Evolutionary conservation across 2,329 filamentous ascomycete species (phyloP).

Genomic region (Alternaria gansuensis): DNA sequence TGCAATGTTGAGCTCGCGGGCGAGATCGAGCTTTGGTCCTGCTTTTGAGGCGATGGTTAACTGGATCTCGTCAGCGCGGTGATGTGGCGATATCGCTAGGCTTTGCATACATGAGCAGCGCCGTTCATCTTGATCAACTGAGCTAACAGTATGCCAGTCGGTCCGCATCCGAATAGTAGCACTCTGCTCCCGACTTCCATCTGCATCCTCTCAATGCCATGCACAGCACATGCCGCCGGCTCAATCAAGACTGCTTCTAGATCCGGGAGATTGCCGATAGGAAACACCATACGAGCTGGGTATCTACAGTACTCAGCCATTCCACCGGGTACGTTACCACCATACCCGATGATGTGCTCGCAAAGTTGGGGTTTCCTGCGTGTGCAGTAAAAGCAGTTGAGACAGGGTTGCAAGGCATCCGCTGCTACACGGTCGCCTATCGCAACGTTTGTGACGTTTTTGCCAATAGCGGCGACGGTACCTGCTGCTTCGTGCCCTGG

Average conservation of each 20-base stretch:
- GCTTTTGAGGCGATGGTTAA: constrained; percentile 73
- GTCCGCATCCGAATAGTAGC: constrained; percentile 72
- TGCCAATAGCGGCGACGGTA: constrained; percentile 67
- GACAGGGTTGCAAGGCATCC: constrained; percentile 73
- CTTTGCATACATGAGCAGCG: constrained; percentile 64
- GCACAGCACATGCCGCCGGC: constrained; percentile 75
- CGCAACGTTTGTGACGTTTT: constrained; percentile 67
- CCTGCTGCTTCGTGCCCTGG: constrained; percentile 74
- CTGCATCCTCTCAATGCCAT: constrained; percentile 73
- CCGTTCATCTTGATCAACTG: constrained; percentile 72
- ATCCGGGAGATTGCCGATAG: constrained; percentile 70
- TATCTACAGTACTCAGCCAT: constrained; percentile 75
- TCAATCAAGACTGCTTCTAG: constrained; percentile 76
- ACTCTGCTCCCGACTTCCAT: constrained; percentile 72
- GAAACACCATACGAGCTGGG: constrained; percentile 67
- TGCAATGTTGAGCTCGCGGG: constrained; percentile 59
- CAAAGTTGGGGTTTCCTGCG: constrained; percentile 73
- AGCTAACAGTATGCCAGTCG: constrained; percentile 70
- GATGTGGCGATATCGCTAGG: too few relatives aligned
- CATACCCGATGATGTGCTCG: constrained; percentile 73
- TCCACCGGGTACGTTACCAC: constrained; percentile 73
- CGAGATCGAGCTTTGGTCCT: constrained; percentile 75
- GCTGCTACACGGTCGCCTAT: constrained; percentile 70
- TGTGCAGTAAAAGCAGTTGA: constrained; percentile 77
- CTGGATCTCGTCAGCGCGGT: constrained; percentile 13